Percentiles rank a stretch among this genome's conserved stretches.
Evolutionary conservation across 495 filamentous ascomycete species (phyloP).

Genomic region (Lichenothelia convexa): DNA sequence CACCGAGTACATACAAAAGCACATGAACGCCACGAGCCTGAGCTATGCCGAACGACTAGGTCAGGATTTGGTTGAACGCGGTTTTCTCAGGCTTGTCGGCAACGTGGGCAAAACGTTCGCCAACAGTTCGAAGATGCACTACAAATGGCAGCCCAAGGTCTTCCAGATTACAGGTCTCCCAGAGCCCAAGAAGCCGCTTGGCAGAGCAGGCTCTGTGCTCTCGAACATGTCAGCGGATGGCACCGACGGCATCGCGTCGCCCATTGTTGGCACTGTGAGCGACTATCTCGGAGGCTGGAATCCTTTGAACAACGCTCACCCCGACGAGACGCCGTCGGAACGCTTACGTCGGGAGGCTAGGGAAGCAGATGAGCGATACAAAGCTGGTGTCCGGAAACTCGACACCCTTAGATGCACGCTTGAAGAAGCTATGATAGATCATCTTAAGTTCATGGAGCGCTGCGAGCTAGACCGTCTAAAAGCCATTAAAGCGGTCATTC

Average conservation of each 20-base stretch:
- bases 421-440: conserved; percentile 83
- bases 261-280: conserved; percentile 54
- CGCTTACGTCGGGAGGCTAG: conserved; percentile 72
- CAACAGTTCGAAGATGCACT: conserved; percentile 91
- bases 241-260: conserved; percentile 42
- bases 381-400: conserved; percentile 61
- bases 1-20: conserved; percentile 79
- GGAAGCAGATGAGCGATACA: conserved; percentile 89
- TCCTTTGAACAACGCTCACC: conserved; percentile 68
- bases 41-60: conserved; percentile 84
- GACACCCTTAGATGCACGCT: conserved; percentile 82
- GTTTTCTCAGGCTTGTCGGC: conserved; percentile 78
- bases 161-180: conserved; percentile 76
- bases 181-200: conserved; percentile 59
- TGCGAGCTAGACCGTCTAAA: conserved; percentile 92
- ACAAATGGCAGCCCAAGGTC: conserved; percentile 87
- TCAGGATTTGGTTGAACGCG: conserved; percentile 73
- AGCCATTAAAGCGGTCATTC: conserved; percentile 91
- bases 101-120: conserved; percentile 91
- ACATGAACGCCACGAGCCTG: conserved; percentile 66
- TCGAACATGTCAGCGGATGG: conserved; percentile 33
- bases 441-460: conserved; percentile 91
- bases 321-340: conserved; percentile 79
- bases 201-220: conserved; percentile 37
- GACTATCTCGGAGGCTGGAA: conserved; percentile 88